Evolutionary conservation across 495 filamentous ascomycete species (phyloP), one percentile per base, ranked within the genome.

Genomic region (Penicillium angulare): DNA sequence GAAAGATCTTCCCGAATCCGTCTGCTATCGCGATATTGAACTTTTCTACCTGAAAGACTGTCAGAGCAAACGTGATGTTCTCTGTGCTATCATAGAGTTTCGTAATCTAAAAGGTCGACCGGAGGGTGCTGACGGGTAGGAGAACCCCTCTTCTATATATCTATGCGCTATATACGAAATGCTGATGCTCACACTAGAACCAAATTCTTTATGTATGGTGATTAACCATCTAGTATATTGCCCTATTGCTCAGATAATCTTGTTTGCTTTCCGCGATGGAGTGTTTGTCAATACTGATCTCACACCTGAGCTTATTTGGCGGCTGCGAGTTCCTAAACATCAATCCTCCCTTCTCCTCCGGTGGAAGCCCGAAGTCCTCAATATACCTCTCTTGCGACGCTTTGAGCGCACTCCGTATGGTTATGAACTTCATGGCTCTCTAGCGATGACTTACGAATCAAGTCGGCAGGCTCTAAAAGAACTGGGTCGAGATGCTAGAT

Each of bases 141-240:
- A 0, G 2, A 39, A 27, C 23, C 33, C 33, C 10, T 52, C 1
- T 43, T 21, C 21, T 10, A 0, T n/a, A 50, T 31, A 55, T 34
- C 48, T 16, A 27, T 29, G 15, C n/a, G 17, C 29, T 46, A 2
- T 22, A 24, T 18, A 43, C 49, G 16, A 34, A 22, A 20, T 43
- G 43, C 55, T 60, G 5, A 60, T 32, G 9, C 10, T 60, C 6
- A 17, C 44, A 3, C 16, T 34, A 68, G 58, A 52, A 68, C 56
- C 8, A 68, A 66, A 47, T 68, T 68, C 32, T 66, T 67, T 43
- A 65, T 69, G 50, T 45, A 69, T 15, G 45, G 64, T 27, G 50
- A 65, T 42, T 67, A 69, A n/a, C 22, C 40, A 66, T 59, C 41
- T 69, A 27, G 60, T 34, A 55, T 66, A 66, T 55, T 69, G 49